A percentile compares a stretch with the other conserved stretches of the same genome.
phyloP scores from a whole-genome alignment of 2,329 filamentous ascomycete species.

The Phoma sp. region DNA sequence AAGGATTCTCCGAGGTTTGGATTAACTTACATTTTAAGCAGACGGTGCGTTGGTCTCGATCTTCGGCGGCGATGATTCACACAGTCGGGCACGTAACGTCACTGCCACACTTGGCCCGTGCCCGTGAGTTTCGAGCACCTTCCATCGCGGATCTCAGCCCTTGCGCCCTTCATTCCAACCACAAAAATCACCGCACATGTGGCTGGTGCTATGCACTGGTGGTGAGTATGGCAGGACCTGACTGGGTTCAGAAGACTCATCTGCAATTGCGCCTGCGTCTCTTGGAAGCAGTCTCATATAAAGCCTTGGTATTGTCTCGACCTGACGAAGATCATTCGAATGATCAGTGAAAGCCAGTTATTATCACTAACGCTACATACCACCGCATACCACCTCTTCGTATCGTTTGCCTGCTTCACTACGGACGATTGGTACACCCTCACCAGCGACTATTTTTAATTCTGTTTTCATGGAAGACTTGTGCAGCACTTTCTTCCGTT shows the following conservation, averaged over 20 bases:
- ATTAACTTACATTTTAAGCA: slow-evolving; percentile 17
- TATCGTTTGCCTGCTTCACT: neutral
- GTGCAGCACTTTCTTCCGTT: slow-evolving; percentile 35
- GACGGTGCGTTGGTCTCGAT: slow-evolving; percentile 14
- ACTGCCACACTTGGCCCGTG: slow-evolving; percentile 16
- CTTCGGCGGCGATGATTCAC: slow-evolving; percentile 18
- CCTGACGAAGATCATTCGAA: too few species aligned
- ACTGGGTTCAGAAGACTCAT: neutral
- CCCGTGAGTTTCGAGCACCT: slow-evolving; percentile 12
- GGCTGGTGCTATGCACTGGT: slow-evolving; percentile 5
- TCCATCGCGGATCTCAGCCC: slow-evolving; percentile 19
- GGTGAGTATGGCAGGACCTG: neutral
- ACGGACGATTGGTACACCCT: slow-evolving; percentile 18
- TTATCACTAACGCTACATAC: too few species aligned
- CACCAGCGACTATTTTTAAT: slow-evolving; percentile 44
- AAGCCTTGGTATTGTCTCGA: too few species aligned
- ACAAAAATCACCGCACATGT: slow-evolving; percentile 1
- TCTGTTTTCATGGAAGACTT: slow-evolving; percentile 35
- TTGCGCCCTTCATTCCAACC: slow-evolving; percentile 23
- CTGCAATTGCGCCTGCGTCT: neutral
- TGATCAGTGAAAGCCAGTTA: too few species aligned
- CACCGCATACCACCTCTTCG: neutral
- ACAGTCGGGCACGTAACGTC: slow-evolving; percentile 13
- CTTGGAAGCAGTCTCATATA: neutral
- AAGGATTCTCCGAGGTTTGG: neutral